Evolutionary conservation across 768 basidiomycete species (phyloP).

Genomic region (Dictyophora rubrovolvata): DNA sequence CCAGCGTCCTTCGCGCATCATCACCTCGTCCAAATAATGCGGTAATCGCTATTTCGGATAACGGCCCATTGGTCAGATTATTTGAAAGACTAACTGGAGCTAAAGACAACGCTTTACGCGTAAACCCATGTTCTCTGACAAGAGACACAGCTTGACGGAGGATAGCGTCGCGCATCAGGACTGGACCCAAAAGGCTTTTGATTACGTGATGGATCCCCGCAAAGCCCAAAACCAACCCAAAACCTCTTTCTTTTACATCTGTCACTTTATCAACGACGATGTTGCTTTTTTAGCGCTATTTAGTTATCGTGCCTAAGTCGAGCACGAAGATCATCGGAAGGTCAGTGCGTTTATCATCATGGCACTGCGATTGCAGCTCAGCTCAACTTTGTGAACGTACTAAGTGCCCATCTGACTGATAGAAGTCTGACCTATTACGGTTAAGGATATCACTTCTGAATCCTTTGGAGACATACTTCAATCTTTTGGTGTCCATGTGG

Average conservation of each 20-base stretch:
- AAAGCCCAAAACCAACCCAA: not conserved
- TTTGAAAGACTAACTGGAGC: constrained; percentile 48
- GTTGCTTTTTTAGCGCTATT: not conserved
- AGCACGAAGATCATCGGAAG: not conserved
- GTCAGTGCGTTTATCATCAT: too few relatives aligned
- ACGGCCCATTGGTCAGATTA: constrained; percentile 41
- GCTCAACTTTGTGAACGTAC: too few relatives aligned
- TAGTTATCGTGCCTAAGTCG: too few relatives aligned
- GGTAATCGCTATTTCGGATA: constrained; percentile 61
- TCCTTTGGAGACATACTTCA: too few relatives aligned
- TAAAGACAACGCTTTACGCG: constrained; percentile 54
- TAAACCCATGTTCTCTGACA: constrained; percentile 60
- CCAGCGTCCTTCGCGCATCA: constrained; percentile 49
- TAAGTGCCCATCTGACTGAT: too few relatives aligned
- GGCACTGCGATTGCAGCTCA: too few relatives aligned
- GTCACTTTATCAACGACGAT: not conserved
- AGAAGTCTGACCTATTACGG: too few relatives aligned
- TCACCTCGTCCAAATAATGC: constrained; percentile 67
- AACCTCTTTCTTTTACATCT: not conserved
- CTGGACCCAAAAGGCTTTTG: not conserved
- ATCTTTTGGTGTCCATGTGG: too few relatives aligned
- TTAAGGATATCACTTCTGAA: too few relatives aligned
- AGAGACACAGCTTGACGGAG: constrained; percentile 56
- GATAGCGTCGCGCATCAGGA: constrained; percentile 24
- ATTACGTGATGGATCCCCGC: not conserved